These are phyloP conservation scores for Pseudoturritis turrita DNA, from an alignment of 345 rosid species.

Conservation along the genomic window DNA sequence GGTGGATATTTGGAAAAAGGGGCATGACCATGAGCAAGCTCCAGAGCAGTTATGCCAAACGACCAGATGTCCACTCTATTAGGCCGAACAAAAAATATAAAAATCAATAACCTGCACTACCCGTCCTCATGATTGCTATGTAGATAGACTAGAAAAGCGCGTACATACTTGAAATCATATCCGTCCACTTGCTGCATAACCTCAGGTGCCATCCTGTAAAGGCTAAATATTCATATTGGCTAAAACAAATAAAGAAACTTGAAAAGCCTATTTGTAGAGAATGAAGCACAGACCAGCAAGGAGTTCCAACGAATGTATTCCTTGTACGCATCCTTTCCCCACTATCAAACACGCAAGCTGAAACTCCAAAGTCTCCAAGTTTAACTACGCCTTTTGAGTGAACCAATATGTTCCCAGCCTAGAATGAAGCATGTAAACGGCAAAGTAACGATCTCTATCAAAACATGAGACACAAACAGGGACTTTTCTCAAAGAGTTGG, in stretches of 20 bases:
- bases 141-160: neutral
- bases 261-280: neutral
- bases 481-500: neutral
- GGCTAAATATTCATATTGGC: neutral
- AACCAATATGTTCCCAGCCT: slow-evolving; percentile 86
- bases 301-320: slow-evolving; percentile 89
- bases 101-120: neutral
- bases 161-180: slow-evolving; percentile 83
- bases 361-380: slow-evolving; percentile 87
- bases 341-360: slow-evolving; percentile 90
- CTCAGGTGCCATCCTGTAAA: slow-evolving; percentile 92
- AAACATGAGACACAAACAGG: neutral
- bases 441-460: neutral
- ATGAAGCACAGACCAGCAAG: slow-evolving; percentile 53
- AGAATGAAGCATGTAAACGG: neutral
- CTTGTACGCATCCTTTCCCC: slow-evolving; percentile 83
- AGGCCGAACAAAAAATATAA: neutral
- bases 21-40: slow-evolving; percentile 93
- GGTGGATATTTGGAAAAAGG: slow-evolving; percentile 92
- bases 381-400: slow-evolving; percentile 62
- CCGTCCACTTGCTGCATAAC: slow-evolving; percentile 93
- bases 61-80: slow-evolving; percentile 90
- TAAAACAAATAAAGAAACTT: neutral
- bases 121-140: neutral
- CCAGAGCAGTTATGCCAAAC: slow-evolving; percentile 84